Evolutionary conservation across 1,284 basidiomycete genomes (phyloP), one percentile per base, ranked within the genome.

Genomic region (Ganoderma sinense): DNA sequence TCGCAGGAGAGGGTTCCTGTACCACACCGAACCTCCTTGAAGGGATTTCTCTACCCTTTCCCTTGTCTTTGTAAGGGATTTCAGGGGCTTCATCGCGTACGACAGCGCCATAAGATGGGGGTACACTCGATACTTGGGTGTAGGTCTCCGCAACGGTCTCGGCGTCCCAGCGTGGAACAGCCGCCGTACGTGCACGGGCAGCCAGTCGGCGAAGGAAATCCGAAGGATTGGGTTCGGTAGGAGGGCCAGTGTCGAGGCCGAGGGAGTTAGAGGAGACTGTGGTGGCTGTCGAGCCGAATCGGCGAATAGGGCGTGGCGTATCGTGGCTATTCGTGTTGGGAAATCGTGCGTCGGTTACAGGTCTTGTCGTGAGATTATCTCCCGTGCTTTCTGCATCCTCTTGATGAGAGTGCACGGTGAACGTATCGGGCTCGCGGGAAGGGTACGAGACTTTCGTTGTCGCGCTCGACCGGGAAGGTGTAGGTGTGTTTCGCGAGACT

Each of bases 51-150:
- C 31, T 66, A 2, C 41, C 70, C 23, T 66, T 69, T 11, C 69
- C 60, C 60, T 69, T 71, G 4, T 71, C 72, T 18, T 68, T 70
- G 4, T 67, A 40, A n/a, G 69, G 61, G 1, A 59, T 33, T 4
- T 23, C n/a, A 45, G 51, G 40, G 10, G 69, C 55, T 1, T 59
- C 29, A 61, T 82, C 79, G 62, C 81, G 81, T 26, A 81, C 77
- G 48, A 83, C 81, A 18, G 85, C 82, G 62, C 82, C 82, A 76
- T 89, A 88, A 33, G 88, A 87, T 33, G 87, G 88, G 5, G 88
- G 86, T 2, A 82, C 85, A 67, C 82, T 85, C 20, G 87, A 85
- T 16, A 80, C 78, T 14, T 72, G 75, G 36, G 78, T 73, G 11
- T 78, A 72, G 59, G 78, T 78, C 23, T 56, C 82, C 40, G 84